Percentiles rank a stretch among this genome's conserved stretches.
These are phyloP conservation scores for Fonsecaea monophora DNA, from an alignment of 2,329 filamentous ascomycete genomes.

Conservation along the genomic window DNA sequence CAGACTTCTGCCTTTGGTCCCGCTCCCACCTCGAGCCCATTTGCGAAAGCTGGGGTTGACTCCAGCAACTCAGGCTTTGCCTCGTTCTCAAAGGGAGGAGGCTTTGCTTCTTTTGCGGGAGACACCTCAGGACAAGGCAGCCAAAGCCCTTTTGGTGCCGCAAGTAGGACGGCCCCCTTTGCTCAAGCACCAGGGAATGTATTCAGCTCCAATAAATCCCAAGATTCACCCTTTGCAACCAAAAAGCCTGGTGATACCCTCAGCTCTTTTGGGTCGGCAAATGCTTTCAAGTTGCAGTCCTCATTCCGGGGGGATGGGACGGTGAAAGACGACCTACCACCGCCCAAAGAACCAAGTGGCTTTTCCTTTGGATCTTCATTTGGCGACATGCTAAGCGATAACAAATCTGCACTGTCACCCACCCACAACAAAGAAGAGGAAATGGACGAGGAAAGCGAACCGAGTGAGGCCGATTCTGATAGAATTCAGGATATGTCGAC, in stretches of 20 bases:
- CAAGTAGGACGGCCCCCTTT: constrained; percentile 41
- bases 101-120: constrained; percentile 38
- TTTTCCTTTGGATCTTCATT: constrained; percentile 51
- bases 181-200: constrained; percentile 36
- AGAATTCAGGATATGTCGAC: constrained; percentile 25
- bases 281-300: constrained; percentile 53
- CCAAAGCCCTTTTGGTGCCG: constrained; percentile 43
- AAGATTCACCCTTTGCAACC: constrained; percentile 44
- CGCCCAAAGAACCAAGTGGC: constrained; percentile 43
- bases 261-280: constrained; percentile 28
- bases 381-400: constrained; percentile 48
- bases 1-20: constrained; percentile 30
- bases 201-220: constrained; percentile 27
- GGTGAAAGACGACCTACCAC: constrained; percentile 49
- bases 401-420: constrained; percentile 32
- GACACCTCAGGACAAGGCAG: constrained; percentile 29
- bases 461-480: constrained; percentile 27
- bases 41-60: constrained; percentile 27
- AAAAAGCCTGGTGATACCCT: constrained; percentile 35
- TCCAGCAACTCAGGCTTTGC: constrained; percentile 39
- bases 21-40: constrained; percentile 30
- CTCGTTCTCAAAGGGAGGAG: constrained; percentile 41
- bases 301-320: constrained; percentile 54
- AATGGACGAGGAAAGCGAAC: constrained; percentile 39
- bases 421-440: constrained; percentile 42